These are phyloP conservation scores for Cynara cardunculus DNA, from an alignment of 129 eudicot genomes.

Conservation along the genomic window DNA sequence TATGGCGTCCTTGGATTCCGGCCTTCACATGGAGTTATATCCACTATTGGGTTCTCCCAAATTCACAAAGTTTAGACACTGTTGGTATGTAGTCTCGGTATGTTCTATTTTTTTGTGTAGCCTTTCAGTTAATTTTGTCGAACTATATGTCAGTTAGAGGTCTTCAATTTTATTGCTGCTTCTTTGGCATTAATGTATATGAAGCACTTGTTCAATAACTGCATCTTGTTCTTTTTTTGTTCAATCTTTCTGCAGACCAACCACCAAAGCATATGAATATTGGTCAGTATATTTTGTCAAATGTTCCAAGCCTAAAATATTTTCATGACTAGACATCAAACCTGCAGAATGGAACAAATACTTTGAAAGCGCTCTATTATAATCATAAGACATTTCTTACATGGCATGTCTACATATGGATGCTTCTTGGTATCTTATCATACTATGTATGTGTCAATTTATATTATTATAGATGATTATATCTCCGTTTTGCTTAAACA, in stretches of 20 bases:
- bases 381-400: too few species aligned
- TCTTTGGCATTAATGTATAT: not conserved
- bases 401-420: too few species aligned
- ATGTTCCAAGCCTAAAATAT: slow-evolving; percentile 65
- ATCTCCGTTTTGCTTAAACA: too few species aligned
- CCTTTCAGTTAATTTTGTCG: not conserved
- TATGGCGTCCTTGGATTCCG: slow-evolving; percentile 89
- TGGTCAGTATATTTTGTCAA: slow-evolving; percentile 69
- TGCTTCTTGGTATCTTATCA: too few species aligned
- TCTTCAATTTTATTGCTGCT: slow-evolving; percentile 3
- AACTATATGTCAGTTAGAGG: slow-evolving; percentile 1
- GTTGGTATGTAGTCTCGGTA: slow-evolving; percentile 69
- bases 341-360: slow-evolving; percentile 51
- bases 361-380: slow-evolving; percentile 80
- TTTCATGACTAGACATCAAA: slow-evolving; percentile 53
- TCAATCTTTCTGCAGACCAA: slow-evolving; percentile 55
- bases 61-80: slow-evolving; percentile 86
- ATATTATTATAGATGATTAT: too few species aligned
- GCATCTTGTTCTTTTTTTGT: not conserved
- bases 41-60: slow-evolving; percentile 81
- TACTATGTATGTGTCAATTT: too few species aligned
- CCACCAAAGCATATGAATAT: slow-evolving; percentile 60
- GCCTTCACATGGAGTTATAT: slow-evolving; percentile 84
- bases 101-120: slow-evolving; percentile 3
- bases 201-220: not conserved